Evolutionary conservation across 129 eudicot genomes (phyloP).

Genomic region (Flaveria brownii): DNA sequence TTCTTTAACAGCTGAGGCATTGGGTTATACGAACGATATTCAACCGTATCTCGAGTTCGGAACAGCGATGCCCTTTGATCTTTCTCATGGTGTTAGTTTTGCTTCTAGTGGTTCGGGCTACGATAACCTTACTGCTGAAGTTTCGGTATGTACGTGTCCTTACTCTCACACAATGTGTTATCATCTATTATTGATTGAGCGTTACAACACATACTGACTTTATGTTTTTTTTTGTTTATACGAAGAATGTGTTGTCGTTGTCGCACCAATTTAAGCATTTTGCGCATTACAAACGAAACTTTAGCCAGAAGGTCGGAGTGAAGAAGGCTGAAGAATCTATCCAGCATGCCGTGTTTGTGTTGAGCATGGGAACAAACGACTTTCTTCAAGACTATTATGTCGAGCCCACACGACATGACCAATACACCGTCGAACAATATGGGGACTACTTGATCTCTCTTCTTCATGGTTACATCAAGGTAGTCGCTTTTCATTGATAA

Average conservation of each 20-base stretch:
- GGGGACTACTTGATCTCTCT: slow-evolving; percentile 48
- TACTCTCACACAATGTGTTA: neutral
- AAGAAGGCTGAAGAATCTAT: slow-evolving; percentile 37
- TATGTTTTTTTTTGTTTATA: neutral
- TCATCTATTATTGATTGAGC: neutral
- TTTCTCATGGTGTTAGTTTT: slow-evolving; percentile 57
- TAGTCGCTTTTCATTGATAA: neutral
- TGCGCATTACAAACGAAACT: slow-evolving; percentile 49
- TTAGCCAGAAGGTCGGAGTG: slow-evolving; percentile 37
- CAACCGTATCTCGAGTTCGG: slow-evolving; percentile 44
- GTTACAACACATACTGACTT: neutral
- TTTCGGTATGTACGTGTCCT: slow-evolving; percentile 38
- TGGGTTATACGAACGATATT: slow-evolving; percentile 42
- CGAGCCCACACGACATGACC: slow-evolving; percentile 40
- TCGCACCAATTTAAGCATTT: slow-evolving; percentile 52
- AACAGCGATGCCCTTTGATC: slow-evolving; percentile 26
- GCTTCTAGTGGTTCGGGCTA: slow-evolving; percentile 61
- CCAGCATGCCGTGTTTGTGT: slow-evolving; percentile 34
- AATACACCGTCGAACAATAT: slow-evolving; percentile 52
- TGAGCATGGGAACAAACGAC: slow-evolving; percentile 66
- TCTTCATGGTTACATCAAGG: slow-evolving; percentile 47
- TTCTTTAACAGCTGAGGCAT: slow-evolving; percentile 45
- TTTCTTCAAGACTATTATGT: slow-evolving; percentile 55
- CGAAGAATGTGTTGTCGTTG: slow-evolving; percentile 43
- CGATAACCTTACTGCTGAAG: slow-evolving; percentile 53